Evolutionary conservation across 306 rosid genomes (phyloP).

Genomic region (Lagenaria siceraria): DNA sequence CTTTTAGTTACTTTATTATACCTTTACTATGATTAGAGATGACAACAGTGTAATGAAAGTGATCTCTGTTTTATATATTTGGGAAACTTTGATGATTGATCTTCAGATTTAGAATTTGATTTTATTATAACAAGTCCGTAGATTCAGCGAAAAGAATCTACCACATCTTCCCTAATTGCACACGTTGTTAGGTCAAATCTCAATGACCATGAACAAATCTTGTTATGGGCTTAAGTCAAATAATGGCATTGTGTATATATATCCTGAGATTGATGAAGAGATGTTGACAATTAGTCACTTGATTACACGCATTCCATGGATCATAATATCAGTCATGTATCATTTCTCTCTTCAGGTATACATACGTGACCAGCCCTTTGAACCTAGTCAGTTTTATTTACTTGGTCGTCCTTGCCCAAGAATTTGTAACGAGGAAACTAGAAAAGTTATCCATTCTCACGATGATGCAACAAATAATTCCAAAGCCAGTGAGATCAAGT

Average conservation of each 20-base stretch:
- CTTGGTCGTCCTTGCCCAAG: conserved; percentile 66
- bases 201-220: not conserved
- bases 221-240: not conserved
- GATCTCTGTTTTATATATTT: not conserved
- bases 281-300: not conserved
- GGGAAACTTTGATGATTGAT: not conserved
- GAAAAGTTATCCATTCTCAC: conserved; percentile 33
- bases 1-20: not conserved
- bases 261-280: not conserved
- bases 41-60: not conserved
- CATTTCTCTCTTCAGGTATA: conserved; percentile 42
- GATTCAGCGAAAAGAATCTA: not conserved
- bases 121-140: not conserved
- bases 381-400: conserved; percentile 63
- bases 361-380: conserved; percentile 66
- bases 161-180: not conserved
- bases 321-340: not conserved
- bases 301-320: not conserved
- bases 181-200: not conserved
- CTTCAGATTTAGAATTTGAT: not conserved
- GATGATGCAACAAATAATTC: conserved; percentile 15
- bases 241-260: not conserved
- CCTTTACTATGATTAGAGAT: not conserved
- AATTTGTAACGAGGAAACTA: conserved; percentile 45
- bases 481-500: conserved; percentile 22